phyloP scores from a whole-genome alignment of 495 filamentous ascomycete species.

The Endocarpon pusillum region DNA sequence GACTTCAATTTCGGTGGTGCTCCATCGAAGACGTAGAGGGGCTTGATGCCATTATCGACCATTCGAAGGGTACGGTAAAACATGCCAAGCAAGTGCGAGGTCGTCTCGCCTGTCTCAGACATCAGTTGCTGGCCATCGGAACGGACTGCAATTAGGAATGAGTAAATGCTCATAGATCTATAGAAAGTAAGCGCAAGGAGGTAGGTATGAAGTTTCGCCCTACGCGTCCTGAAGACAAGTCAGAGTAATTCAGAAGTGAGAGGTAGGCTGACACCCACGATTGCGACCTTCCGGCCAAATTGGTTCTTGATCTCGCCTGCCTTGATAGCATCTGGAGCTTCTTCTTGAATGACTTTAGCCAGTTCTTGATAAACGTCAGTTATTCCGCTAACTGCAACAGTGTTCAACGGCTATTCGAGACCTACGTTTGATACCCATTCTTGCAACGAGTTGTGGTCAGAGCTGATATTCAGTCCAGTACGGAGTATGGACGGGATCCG shows the following conservation, averaged over 20 bases:
- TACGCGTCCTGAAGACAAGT: slow-evolving; percentile 69
- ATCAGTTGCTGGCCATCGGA: slow-evolving; percentile 92
- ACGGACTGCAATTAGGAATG: slow-evolving; percentile 91
- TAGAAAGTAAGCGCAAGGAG: slow-evolving; percentile 9
- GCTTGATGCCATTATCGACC: slow-evolving; percentile 97
- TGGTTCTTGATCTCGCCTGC: slow-evolving; percentile 95
- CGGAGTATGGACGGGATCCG: slow-evolving; percentile 9
- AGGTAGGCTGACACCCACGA: slow-evolving; percentile 41
- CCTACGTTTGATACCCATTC: slow-evolving; percentile 80
- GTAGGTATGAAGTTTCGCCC: slow-evolving; percentile 13
- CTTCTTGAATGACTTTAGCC: slow-evolving; percentile 73
- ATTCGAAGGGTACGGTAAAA: slow-evolving; percentile 98
- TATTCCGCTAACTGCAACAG: background rate
- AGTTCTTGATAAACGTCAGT: slow-evolving; percentile 34
- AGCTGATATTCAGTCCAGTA: slow-evolving; percentile 10
- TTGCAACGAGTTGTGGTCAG: too few relatives aligned
- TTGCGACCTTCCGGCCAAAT: slow-evolving; percentile 92
- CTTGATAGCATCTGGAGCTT: slow-evolving; percentile 87
- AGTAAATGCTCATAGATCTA: slow-evolving; percentile 98
- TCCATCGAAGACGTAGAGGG: slow-evolving; percentile 94
- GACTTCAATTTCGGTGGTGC: slow-evolving; percentile 93
- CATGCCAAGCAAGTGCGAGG: slow-evolving; percentile 96
- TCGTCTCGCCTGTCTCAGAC: slow-evolving; percentile 86
- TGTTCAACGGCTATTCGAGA: background rate
- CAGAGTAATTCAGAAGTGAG: background rate